Base-by-base conservation (phyloP, 805 yeast genomes). In the Kluyveromyces dobzhanskii region DNA sequence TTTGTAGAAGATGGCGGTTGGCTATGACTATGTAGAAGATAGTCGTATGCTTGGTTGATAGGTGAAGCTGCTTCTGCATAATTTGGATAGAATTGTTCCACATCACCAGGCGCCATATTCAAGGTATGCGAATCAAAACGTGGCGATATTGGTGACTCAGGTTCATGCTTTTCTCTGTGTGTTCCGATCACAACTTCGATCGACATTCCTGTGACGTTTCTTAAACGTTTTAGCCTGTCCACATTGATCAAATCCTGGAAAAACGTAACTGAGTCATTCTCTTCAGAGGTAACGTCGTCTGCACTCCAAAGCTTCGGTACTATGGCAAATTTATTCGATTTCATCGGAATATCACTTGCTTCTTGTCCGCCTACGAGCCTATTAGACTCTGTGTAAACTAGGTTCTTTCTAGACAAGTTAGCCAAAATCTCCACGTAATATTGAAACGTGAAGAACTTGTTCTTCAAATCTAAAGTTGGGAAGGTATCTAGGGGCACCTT, bases 111-210 rank as follows among this genome's bases (percentile, higher is more conserved):
- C n/a, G 11, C 5, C 11, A 7, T 7, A 7, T 27, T 12, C 12
- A 14, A 7, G 11, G 16, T 7, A 14, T 14, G 17, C 8, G 34
- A 31, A 14, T 13, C 13, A 24, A 14, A 7, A 19, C 21, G 21
- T 5, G 9, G 29, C 11, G 29, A 6, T 14, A 29, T 32, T 6
- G n/a, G 11, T 5, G 32, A 31, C 21, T 11, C 17, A 23, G 16
- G n/a, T 46, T 49, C 38, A 5, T 25, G 4, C 14, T 42, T 30
- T 7, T 45, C 43, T 45, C 90, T 65, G 48, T 75, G 80, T 0
- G 94, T 86, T 3, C 97, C 97, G 19, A 87, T 70, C 17, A 85
- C 68, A 1, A 86, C 73, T 57, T 84, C 95, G 1, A 85, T 74
- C 37, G 87, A 84, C 53, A 85, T 63, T n/a, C 85, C 85, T 5